Base-by-base conservation (phyloP, 2,329 filamentous ascomycete genomes). In the Fusarium liriodendri region DNA sequence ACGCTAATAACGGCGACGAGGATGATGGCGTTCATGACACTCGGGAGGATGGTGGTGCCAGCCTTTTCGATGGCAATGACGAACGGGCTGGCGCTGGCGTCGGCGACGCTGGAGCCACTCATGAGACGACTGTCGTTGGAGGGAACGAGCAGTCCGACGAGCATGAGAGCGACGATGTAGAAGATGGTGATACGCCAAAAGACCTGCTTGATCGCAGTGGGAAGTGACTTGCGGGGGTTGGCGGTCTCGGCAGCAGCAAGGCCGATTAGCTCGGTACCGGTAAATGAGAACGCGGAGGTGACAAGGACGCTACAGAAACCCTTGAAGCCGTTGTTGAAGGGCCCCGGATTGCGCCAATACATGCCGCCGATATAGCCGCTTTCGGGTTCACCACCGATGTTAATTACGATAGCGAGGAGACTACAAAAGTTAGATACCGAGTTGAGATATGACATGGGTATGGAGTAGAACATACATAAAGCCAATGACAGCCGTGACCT, bases 161-260 rank as follows among this genome's bases (percentile, higher is more conserved):
- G 85, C 20, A 91, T 89, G 6, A 98, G 88, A 0, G 94, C 93
- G n/a, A 97, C 90, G 58, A 98, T 88, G 84, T 98, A 98, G 85
- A 98, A 98, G 66, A 97, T 87, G 9, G 91, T 90, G 79, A 98
- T 97, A 77, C 95, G 92, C 95, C 95, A 98, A 82, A 98, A 98
- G 20, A 98, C 95, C 81, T 97, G 95, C 84, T 97, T 97, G 78
- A 97, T 92, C 6, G 95, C 95, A 0, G 91, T 94, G 0, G 95
- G 95, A 0, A 98, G 87, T 0, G 93, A 94, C 79, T 97, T 94
- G 62, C 92, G 89, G 2, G 93, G 93, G 77, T 95, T 94, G 22
- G 89, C 90, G 0, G 93, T 93, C 80, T 95, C 93, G 42, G 93
- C 93, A 1, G 93, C 93, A 4, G 93, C 93, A 13, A 95, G 88